Evolutionary conservation across 2,329 filamentous ascomycete species (phyloP), one percentile per base, ranked within the genome.

Genomic region (Nemania sp.): DNA sequence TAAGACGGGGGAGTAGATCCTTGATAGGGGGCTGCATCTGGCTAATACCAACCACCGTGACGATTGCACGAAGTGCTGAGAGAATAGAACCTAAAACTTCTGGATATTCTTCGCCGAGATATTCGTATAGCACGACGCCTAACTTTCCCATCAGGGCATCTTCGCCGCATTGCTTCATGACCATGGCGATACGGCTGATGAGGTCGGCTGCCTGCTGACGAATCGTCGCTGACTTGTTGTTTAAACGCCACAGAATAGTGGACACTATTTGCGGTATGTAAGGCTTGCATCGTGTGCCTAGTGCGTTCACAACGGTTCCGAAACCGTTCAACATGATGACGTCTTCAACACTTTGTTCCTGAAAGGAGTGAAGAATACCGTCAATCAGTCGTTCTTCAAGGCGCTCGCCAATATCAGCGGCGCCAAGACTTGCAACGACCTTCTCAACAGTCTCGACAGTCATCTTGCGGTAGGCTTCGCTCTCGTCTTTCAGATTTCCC

Each of bases 21-120:
- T 94, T 94, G 80, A 99, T 98, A 2, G 95, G 94, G 13, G 95
- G 95, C 72, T 98, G 93, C 94, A 98, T 98, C 77, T 96, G 92
- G 70, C 91, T 90, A 79, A 99, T 97, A 78, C 95, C 95, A 35
- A 99, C 94, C 15, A 99, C 95, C 0, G 94, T 97, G 67, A 99
- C 95, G 70, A 99, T 98, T 45, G 92, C 96, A 65, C 95, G 90
- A 55, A 99, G 84, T 15, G 95, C 95, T 65, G 95, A 95, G 20
- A 99, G 84, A 69, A 99, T 99, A 2, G 94, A 98, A 62, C 95
- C 95, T 11, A 99, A 85, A 21, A 99, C 95, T 76, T 99, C 95
- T 1, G 95, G 95, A 72, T 99, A 99, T 75, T 99, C 95, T 79
- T 99, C 95, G 76, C 95, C 95, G 0, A 99, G 86, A 73, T 98